Evolutionary conservation across 345 rosid genomes (phyloP).

Genomic region (Melaleuca alternifolia): DNA sequence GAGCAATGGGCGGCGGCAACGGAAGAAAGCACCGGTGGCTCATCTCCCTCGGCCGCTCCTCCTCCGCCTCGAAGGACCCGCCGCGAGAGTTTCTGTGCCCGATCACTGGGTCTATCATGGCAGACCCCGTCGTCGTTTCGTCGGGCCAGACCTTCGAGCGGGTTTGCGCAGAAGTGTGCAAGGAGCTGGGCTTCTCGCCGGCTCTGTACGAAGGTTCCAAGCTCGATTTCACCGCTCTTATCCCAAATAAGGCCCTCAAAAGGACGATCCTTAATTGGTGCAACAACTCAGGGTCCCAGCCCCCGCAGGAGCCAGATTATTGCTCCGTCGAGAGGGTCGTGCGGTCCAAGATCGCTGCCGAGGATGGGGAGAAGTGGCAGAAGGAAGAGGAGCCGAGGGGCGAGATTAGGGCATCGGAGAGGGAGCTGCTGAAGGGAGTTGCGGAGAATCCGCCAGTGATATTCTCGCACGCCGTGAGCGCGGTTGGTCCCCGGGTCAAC

Average conservation of each 20-base stretch:
- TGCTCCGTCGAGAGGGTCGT: constrained; percentile 31
- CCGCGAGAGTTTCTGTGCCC: constrained; percentile 68
- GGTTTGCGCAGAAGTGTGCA: constrained; percentile 51
- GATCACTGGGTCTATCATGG: constrained; percentile 47
- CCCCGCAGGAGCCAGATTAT: constrained; percentile 40
- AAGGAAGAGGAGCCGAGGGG: constrained; percentile 1
- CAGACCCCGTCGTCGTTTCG: constrained; percentile 75
- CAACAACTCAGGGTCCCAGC: constrained; percentile 11
- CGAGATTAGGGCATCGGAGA: constrained; percentile 50
- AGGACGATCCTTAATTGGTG: constrained; percentile 69
- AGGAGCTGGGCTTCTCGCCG: constrained; percentile 37
- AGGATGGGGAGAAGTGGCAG: not conserved
- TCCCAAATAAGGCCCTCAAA: constrained; percentile 59
- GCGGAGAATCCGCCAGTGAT: constrained; percentile 30
- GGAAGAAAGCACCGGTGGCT: constrained; percentile 36
- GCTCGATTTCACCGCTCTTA: constrained; percentile 49
- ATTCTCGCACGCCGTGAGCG: constrained; percentile 46
- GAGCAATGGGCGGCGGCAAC: not conserved
- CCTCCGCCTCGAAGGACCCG: constrained; percentile 20
- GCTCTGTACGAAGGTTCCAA: constrained; percentile 28
- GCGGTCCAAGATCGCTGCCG: constrained; percentile 20
- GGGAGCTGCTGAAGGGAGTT: constrained; percentile 49
- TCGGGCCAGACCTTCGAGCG: constrained; percentile 89
- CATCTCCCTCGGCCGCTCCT: constrained; percentile 25
- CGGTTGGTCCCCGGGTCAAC: constrained; percentile 24